Conservation (phyloP, 208 protist species). For the Trypanosoma melophagium region DNA sequence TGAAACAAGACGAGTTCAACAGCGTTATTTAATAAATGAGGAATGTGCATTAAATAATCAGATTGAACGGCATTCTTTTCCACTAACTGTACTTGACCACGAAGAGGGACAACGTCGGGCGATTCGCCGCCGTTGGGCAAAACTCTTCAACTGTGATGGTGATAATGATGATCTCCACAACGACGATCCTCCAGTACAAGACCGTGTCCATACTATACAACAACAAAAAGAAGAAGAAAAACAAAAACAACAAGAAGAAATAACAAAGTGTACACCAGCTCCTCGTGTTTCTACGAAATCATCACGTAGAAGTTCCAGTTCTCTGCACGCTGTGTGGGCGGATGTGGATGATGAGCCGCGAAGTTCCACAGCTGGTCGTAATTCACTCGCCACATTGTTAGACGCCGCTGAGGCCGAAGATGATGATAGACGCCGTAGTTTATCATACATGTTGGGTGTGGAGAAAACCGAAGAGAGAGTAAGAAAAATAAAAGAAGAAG, state of each 20-base stretch:
- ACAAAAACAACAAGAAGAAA: neutral
- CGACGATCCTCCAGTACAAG: neutral
- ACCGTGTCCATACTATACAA: neutral
- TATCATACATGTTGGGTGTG: neutral
- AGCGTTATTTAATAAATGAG: too few species aligned
- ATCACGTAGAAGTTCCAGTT: neutral
- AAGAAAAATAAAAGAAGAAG: neutral
- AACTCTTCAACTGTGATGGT: conserved; percentile 13
- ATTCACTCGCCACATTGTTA: conserved; percentile 19
- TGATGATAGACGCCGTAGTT: neutral
- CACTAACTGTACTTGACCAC: too few species aligned
- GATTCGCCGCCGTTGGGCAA: conserved; percentile 4
- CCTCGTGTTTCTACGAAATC: neutral
- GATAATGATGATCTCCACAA: conserved; percentile 1
- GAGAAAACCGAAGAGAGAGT: neutral
- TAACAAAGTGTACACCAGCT: neutral
- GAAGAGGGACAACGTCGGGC: neutral
- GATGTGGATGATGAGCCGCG: neutral
- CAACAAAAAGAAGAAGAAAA: neutral
- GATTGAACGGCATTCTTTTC: too few species aligned
- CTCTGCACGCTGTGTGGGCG: neutral
- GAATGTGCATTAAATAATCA: too few species aligned
- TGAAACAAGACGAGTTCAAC: too few species aligned
- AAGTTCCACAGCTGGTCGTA: neutral
- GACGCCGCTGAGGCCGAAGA: conserved; percentile 5